Evolutionary conservation across 148 eudicot genomes (phyloP).

Genomic region (Diospyros kaki): DNA sequence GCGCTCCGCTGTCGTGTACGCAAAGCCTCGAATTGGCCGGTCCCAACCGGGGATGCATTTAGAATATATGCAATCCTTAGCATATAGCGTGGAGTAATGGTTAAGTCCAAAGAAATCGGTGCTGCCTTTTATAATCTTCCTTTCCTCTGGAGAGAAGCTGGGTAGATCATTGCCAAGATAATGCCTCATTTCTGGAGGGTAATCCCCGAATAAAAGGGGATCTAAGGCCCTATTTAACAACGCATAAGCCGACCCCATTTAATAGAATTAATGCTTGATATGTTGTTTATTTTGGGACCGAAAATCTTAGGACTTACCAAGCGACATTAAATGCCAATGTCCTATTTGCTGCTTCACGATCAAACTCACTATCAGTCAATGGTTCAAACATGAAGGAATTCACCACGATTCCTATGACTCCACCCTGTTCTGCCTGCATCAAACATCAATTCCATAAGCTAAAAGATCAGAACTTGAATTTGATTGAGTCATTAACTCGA

Average conservation of each 20-base stretch:
- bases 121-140: constrained; percentile 43
- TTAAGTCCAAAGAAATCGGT: constrained; percentile 78
- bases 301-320: constrained; percentile 38
- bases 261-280: not conserved
- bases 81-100: constrained; percentile 64
- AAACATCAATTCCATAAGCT: not conserved
- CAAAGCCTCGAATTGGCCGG: constrained; percentile 55
- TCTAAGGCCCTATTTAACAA: constrained; percentile 51
- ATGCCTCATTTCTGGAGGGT: constrained; percentile 61
- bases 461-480: too few relatives aligned
- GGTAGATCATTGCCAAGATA: constrained; percentile 51
- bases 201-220: constrained; percentile 71
- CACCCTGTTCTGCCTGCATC: constrained; percentile 49
- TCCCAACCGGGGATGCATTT: constrained; percentile 26
- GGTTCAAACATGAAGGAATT: constrained; percentile 46
- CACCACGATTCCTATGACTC: constrained; percentile 45
- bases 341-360: constrained; percentile 52
- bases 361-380: constrained; percentile 28
- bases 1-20: constrained; percentile 21
- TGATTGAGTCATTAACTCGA: not conserved
- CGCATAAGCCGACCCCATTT: not conserved
- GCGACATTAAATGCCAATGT: constrained; percentile 37
- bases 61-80: constrained; percentile 53
- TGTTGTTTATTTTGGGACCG: not conserved
- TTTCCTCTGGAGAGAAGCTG: constrained; percentile 49